Percentiles rank a stretch among this genome's conserved stretches.
phyloP scores from a whole-genome alignment of 768 basidiomycete species.

The Rhodotorula sphaerocarpa region DNA sequence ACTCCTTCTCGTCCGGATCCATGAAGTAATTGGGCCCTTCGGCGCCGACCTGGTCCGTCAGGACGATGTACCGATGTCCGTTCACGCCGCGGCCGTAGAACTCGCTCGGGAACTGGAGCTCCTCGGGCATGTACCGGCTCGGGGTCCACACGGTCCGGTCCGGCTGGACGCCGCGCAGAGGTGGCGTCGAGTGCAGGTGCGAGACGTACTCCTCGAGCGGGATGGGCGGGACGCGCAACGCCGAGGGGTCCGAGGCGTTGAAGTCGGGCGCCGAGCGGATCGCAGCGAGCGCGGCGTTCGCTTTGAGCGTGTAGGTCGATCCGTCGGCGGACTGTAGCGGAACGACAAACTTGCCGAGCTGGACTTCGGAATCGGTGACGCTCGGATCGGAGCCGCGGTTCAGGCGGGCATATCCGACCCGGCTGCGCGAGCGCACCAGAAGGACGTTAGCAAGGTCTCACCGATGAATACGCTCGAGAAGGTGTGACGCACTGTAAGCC shows the following conservation, averaged over 20 bases:
- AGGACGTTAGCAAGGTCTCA: conserved; percentile 42
- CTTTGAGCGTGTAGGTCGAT: neutral
- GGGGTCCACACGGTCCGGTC: conserved; percentile 1
- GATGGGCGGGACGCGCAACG: neutral
- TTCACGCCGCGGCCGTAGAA: neutral
- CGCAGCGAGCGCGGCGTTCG: neutral
- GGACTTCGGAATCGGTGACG: conserved; percentile 83
- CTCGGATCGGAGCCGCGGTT: conserved; percentile 55
- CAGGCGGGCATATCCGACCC: conserved; percentile 59
- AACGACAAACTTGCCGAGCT: conserved; percentile 74
- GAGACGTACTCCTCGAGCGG: conserved; percentile 1
- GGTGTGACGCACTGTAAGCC: conserved; percentile 50
- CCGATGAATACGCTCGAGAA: conserved; percentile 48
- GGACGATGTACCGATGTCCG: conserved; percentile 1
- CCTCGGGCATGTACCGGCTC: conserved; percentile 1
- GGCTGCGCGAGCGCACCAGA: conserved; percentile 16
- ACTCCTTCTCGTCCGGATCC: neutral
- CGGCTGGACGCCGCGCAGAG: neutral
- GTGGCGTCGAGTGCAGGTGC: neutral
- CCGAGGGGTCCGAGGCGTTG: neutral
- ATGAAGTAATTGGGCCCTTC: neutral
- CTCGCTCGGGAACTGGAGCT: neutral
- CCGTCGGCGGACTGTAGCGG: conserved; percentile 43
- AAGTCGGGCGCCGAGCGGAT: neutral
- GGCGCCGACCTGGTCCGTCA: neutral